Percentiles rank a stretch among this genome's conserved stretches.
These are phyloP conservation scores for Ramichloridium luteum DNA, from an alignment of 2,329 filamentous ascomycete species.

Conservation along the genomic window DNA sequence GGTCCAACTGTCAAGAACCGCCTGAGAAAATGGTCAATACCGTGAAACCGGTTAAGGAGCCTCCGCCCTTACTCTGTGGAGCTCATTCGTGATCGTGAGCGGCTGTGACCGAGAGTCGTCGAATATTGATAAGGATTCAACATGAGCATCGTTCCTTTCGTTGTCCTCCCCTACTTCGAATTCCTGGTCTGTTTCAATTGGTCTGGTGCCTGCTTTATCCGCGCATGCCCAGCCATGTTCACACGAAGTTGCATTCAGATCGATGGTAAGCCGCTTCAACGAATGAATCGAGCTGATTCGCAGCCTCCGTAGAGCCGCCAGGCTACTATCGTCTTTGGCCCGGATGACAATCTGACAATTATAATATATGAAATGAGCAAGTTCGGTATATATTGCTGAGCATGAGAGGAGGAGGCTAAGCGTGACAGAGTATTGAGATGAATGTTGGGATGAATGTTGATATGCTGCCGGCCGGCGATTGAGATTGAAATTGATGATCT, in stretches of 20 bases:
- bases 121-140: not conserved
- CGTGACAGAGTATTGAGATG: not conserved
- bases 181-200: not conserved
- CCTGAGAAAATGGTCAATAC: not conserved
- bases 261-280: conserved; percentile 1
- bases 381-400: not conserved
- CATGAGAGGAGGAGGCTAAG: not conserved
- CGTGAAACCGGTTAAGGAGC: not conserved
- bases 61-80: conserved; percentile 1
- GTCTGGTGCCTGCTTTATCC: not conserved
- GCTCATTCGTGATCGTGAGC: conserved; percentile 1
- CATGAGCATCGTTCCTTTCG: not conserved
- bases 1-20: not conserved
- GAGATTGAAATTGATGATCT: no score
- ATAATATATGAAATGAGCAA: not conserved
- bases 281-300: not conserved
- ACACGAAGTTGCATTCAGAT: conserved; percentile 1
- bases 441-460: no score
- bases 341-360: conserved; percentile 1
- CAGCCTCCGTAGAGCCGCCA: not conserved
- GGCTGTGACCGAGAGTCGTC: conserved; percentile 1
- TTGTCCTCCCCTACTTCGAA: conserved; percentile 1
- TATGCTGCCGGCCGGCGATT: not conserved
- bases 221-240: not conserved
- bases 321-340: not conserved